These are phyloP conservation scores for Talaromyces sp. DNA, from an alignment of 2,329 filamentous ascomycete genomes.

Conservation along the genomic window DNA sequence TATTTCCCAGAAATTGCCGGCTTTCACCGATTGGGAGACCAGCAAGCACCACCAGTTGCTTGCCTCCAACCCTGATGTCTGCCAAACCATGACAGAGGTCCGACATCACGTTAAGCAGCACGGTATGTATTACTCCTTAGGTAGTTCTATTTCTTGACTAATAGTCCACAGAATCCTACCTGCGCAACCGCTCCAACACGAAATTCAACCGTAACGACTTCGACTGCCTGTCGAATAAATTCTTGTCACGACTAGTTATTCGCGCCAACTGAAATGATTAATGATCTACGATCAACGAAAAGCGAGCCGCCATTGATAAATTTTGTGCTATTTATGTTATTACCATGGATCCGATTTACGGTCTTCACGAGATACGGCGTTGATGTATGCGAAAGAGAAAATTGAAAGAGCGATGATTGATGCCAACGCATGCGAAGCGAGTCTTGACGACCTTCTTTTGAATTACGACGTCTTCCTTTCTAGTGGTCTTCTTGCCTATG, in stretches of 20 bases:
- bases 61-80: slow-evolving; percentile 87
- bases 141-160: not conserved
- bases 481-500: not conserved
- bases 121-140: slow-evolving; percentile 59
- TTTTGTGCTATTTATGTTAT: slow-evolving; percentile 15
- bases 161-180: slow-evolving; percentile 68
- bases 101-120: slow-evolving; percentile 88
- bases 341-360: slow-evolving; percentile 2
- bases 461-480: slow-evolving; percentile 5
- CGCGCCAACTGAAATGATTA: slow-evolving; percentile 68
- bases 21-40: slow-evolving; percentile 92
- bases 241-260: slow-evolving; percentile 93
- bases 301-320: slow-evolving; percentile 20
- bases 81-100: slow-evolving; percentile 95
- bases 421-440: not conserved
- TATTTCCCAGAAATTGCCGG: slow-evolving; percentile 92
- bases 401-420: slow-evolving; percentile 17
- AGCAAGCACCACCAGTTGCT: slow-evolving; percentile 85
- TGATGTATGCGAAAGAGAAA: slow-evolving; percentile 14
- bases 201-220: slow-evolving; percentile 92
- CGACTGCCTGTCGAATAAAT: slow-evolving; percentile 94
- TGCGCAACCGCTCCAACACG: slow-evolving; percentile 73
- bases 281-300: slow-evolving; percentile 18
- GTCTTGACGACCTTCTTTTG: slow-evolving; percentile 2
- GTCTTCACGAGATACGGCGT: slow-evolving; percentile 18